Percentiles rank a stretch among this genome's conserved stretches.
Conservation (phyloP, 345 rosid genomes). For the Eucalyptus victrix region DNA sequence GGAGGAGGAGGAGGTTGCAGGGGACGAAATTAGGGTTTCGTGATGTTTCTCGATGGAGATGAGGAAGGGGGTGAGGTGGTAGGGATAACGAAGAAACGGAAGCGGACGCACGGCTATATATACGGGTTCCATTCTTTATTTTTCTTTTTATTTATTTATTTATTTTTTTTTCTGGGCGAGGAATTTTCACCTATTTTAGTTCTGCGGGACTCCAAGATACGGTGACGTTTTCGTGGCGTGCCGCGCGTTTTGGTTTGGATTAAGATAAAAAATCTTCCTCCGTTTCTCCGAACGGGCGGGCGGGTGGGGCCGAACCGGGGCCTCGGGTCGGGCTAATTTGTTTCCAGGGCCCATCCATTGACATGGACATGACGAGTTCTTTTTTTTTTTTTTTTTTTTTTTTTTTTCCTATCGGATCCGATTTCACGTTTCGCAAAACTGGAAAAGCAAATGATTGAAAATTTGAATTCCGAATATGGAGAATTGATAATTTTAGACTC, state of each 20-base stretch:
- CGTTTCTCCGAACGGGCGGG: background rate
- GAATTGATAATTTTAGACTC: background rate
- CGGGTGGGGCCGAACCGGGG: background rate
- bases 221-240: background rate
- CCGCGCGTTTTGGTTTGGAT: background rate
- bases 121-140: background rate
- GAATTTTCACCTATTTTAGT: background rate
- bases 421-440: background rate
- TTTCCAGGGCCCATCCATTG: background rate
- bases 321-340: background rate
- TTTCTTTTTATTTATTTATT: rapidly evolving
- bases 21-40: background rate
- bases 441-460: background rate
- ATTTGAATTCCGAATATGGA: background rate
- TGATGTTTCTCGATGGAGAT: background rate
- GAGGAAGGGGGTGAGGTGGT: background rate
- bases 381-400: background rate
- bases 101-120: background rate
- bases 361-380: background rate
- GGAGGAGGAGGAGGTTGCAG: background rate
- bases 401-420: background rate
- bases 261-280: background rate
- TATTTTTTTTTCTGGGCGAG: background rate
- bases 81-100: background rate
- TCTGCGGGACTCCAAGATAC: background rate